These are phyloP conservation scores for Penicillium goetzii DNA, from an alignment of 495 filamentous ascomycete species.

Conservation along the genomic window DNA sequence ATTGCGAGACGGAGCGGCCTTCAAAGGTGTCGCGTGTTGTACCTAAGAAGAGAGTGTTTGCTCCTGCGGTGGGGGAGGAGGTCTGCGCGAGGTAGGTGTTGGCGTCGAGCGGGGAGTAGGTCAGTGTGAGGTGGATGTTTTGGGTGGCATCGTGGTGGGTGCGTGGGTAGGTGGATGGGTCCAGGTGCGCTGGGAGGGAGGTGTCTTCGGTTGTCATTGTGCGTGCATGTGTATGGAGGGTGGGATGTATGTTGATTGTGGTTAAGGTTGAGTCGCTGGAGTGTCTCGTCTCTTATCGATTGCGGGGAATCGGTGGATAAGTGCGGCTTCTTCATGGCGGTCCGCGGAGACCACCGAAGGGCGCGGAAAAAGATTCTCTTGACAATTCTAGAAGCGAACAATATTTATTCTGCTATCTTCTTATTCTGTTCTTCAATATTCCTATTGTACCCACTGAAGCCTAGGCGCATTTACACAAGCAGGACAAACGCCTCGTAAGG, in stretches of 20 bases:
- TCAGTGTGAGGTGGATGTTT: constrained; percentile 54
- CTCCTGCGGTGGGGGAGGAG: constrained; percentile 79
- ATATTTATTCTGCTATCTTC: background rate
- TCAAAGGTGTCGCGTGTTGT: constrained; percentile 88
- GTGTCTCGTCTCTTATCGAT: constrained; percentile 24
- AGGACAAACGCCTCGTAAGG: constrained; percentile 47
- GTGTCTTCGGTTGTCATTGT: constrained; percentile 26
- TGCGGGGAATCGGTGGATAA: constrained; percentile 34
- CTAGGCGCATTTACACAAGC: constrained; percentile 22
- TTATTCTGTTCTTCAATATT: background rate
- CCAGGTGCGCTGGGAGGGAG: constrained; percentile 37
- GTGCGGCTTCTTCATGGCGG: constrained; percentile 22
- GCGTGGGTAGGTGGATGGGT: constrained; percentile 50
- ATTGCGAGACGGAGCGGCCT: constrained; percentile 70
- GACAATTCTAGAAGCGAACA: background rate
- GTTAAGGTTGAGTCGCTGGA: background rate
- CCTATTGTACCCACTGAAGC: background rate
- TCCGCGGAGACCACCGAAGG: constrained; percentile 20
- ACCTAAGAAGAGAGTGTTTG: constrained; percentile 85
- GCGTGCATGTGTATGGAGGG: constrained; percentile 11
- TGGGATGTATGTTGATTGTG: background rate
- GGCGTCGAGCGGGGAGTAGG: constrained; percentile 63
- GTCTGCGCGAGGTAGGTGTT: constrained; percentile 65
- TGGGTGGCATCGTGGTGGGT: constrained; percentile 29
- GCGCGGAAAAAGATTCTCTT: background rate